Conservation (phyloP, 2,329 filamentous ascomycete species). For the Dothideomycetidae sp. region DNA sequence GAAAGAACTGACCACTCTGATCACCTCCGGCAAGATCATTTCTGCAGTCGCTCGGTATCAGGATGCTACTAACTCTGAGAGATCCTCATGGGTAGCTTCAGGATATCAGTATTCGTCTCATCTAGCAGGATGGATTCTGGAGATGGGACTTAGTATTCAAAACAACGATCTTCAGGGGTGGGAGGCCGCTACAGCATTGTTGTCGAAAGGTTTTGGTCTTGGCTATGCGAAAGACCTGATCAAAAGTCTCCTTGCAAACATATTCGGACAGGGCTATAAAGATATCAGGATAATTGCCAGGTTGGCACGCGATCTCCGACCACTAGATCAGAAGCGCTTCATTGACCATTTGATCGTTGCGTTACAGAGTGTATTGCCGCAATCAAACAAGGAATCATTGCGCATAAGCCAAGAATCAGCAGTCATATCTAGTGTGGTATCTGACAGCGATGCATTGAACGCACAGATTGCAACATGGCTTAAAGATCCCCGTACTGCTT, state of each 20-base stretch:
- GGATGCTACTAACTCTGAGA: constrained; percentile 18
- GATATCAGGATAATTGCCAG: not conserved
- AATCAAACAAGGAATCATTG: not conserved
- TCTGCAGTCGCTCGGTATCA: constrained; percentile 46
- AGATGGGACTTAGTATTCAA: constrained; percentile 4
- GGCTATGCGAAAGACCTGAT: constrained; percentile 51
- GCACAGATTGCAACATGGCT: constrained; percentile 16
- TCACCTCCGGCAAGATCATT: constrained; percentile 47
- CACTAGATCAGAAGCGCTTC: constrained; percentile 35
- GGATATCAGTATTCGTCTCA: constrained; percentile 53
- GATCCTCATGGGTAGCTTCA: constrained; percentile 46
- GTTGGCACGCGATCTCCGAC: constrained; percentile 30
- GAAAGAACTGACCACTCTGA: constrained; percentile 46
- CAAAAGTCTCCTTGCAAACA: not conserved
- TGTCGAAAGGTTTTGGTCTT: constrained; percentile 49
- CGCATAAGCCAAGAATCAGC: constrained; percentile 11
- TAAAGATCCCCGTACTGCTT: constrained; percentile 14
- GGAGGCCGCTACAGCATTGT: constrained; percentile 27
- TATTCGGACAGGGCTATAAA: not conserved
- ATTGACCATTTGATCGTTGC: constrained; percentile 22
- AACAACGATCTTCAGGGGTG: constrained; percentile 20
- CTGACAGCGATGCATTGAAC: constrained; percentile 10
- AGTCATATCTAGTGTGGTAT: constrained; percentile 10
- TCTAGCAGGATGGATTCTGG: constrained; percentile 39
- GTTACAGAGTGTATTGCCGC: constrained; percentile 17